Conservation (phyloP, 768 basidiomycete genomes). For the Austroboletus eburneus region DNA sequence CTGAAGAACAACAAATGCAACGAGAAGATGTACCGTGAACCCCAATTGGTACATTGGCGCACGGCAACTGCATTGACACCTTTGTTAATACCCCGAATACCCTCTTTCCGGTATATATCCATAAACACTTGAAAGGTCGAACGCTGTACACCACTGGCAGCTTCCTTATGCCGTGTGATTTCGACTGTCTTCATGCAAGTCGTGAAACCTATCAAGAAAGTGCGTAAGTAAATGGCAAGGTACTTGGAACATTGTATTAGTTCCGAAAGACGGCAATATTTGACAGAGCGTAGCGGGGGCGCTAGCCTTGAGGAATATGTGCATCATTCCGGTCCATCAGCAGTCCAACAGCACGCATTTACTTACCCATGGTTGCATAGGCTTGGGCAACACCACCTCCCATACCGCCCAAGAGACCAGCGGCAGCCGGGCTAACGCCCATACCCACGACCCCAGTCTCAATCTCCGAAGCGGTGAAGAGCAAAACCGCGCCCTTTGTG, state of each 20-base stretch:
- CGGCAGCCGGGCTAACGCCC: conserved; percentile 75
- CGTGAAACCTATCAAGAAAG: conserved; percentile 70
- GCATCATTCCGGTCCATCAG: conserved; percentile 14
- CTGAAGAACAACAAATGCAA: neutral
- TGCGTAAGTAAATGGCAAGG: conserved; percentile 7
- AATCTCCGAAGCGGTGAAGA: conserved; percentile 95
- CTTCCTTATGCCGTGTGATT: conserved; percentile 94
- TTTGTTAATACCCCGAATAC: conserved; percentile 96
- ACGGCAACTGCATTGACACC: conserved; percentile 95
- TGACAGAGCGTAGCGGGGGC: conserved; percentile 12
- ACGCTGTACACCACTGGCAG: conserved; percentile 76
- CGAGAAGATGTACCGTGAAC: conserved; percentile 62
- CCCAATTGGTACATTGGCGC: conserved; percentile 92
- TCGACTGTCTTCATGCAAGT: conserved; percentile 99
- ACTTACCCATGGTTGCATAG: conserved; percentile 99
- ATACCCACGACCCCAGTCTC: conserved; percentile 61
- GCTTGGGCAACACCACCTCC: conserved; percentile 96
- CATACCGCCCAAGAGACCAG: conserved; percentile 95
- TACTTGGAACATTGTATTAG: neutral
- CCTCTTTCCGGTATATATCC: conserved; percentile 92
- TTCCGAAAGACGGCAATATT: conserved; percentile 13
- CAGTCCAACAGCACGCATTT: conserved; percentile 1
- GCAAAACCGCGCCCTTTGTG: conserved; percentile 93
- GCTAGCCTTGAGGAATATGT: conserved; percentile 17
- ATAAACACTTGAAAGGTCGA: conserved; percentile 93